phyloP scores from a whole-genome alignment of 257 asterid genomes.

The Solanum pennellii region DNA sequence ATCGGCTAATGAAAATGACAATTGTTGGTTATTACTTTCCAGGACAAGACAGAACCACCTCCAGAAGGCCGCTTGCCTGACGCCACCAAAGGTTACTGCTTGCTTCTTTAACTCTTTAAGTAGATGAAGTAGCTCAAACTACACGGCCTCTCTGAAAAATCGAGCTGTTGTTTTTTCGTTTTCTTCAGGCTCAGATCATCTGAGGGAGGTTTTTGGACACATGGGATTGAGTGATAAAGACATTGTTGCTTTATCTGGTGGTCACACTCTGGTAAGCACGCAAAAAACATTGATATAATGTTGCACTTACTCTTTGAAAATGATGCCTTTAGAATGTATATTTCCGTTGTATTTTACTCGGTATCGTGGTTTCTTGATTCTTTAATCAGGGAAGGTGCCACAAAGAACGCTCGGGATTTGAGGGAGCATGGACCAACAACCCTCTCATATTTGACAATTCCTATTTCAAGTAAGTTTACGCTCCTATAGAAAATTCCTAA shows the following conservation, averaged over 20 bases:
- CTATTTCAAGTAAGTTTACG: constrained; percentile 46
- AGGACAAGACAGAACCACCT: constrained; percentile 72
- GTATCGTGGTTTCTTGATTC: neutral
- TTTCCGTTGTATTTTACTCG: neutral
- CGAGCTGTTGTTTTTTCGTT: neutral
- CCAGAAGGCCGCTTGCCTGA: constrained; percentile 80
- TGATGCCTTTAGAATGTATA: neutral
- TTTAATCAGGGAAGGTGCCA: constrained; percentile 68
- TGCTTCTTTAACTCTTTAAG: neutral
- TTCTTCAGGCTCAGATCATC: constrained; percentile 59
- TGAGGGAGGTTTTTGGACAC: constrained; percentile 73
- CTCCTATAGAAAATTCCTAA: neutral
- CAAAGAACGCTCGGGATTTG: constrained; percentile 85
- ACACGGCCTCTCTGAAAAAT: neutral
- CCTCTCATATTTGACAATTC: constrained; percentile 77
- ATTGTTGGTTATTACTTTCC: neutral
- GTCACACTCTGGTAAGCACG: constrained; percentile 57
- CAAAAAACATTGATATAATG: neutral
- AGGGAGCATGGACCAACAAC: constrained; percentile 86
- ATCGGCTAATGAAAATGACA: neutral
- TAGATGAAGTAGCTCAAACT: neutral
- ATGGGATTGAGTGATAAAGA: constrained; percentile 90
- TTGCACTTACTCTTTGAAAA: neutral
- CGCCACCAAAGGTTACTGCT: constrained; percentile 64
- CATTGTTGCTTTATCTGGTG: constrained; percentile 84